Evolutionary conservation across 129 eudicot genomes (phyloP).

Genomic region (Artemisia tridentata): DNA sequence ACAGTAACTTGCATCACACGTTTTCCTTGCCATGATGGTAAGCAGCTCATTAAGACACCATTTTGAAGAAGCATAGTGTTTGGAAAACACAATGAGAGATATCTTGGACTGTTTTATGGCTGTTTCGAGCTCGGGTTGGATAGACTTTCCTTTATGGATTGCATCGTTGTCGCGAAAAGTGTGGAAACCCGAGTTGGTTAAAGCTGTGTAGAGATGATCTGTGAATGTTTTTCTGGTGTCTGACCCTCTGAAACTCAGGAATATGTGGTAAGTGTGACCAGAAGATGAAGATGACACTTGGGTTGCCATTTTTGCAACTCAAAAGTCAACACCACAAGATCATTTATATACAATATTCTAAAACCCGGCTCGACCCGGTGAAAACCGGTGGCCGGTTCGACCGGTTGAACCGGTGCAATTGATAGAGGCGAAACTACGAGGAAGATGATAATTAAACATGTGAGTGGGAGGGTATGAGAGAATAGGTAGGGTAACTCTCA

Average conservation of each 20-base stretch:
- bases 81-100: constrained; percentile 29
- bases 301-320: neutral
- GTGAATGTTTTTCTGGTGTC: constrained; percentile 33
- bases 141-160: constrained; percentile 14
- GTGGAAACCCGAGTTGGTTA: constrained; percentile 28
- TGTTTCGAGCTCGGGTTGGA: constrained; percentile 13
- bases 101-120: constrained; percentile 22
- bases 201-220: constrained; percentile 34
- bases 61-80: constrained; percentile 31
- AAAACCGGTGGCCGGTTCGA: too few relatives aligned
- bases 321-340: too few relatives aligned
- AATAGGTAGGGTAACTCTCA: too few relatives aligned
- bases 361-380: too few relatives aligned
- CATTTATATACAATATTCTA: too few relatives aligned
- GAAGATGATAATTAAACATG: too few relatives aligned
- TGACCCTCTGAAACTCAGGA: constrained; percentile 27
- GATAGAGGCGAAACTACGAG: too few relatives aligned
- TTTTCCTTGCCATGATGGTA: constrained; percentile 21
- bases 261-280: constrained; percentile 19
- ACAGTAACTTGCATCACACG: neutral
- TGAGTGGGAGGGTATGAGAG: too few relatives aligned
- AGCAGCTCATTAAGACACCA: constrained; percentile 38
- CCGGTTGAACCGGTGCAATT: too few relatives aligned
- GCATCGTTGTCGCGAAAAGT: constrained; percentile 33
- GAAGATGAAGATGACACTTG: neutral